Evolutionary conservation across 345 rosid genomes (phyloP), one percentile per base, ranked within the genome.

Genomic region (Raphanus sativus): DNA sequence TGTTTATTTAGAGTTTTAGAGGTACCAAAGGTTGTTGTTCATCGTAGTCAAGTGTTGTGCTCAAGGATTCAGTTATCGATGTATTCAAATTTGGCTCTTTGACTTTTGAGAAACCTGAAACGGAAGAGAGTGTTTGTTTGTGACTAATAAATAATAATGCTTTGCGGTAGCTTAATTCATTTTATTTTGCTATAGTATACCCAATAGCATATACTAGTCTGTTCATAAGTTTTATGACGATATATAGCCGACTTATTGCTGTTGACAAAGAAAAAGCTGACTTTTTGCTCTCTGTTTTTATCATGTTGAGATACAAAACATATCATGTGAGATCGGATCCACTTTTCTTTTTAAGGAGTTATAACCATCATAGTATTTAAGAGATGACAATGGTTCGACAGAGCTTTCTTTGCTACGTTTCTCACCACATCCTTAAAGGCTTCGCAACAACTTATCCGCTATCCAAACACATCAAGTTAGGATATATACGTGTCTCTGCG

Each of bases 21-120:
- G 1, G 36, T 65, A 28, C 38, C 81, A 77, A 77, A 55, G 76
- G 81, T 21, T 54, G 59, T 64, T 77, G 38, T 55, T 77, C 25
- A 4, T 42, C 21, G 45, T 28, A 64, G 21, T 65, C 76, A 55
- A 54, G 25, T 70, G 75, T 63, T 63, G 70, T 64, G 28, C 24
- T n/a, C 70, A 64, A 36, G 50, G 70, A 63, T 12, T 62, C 34
- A 10, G 2, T 63, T 64, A 69, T 55, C 75, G 80, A 62, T 40
- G 38, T 38, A 5, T 70, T 40, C 24, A 55, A 34, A 36, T 2
- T 25, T 25, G 69, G 24, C 65, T 70, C 58, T 21, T 21, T 69
- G 80, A 62, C 80, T 76, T 76, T 76, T 76, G 58, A 76, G 64
- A 62, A 69, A 33, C 42, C 25, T 52, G 38, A 76, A 76, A 69